Conservation (phyloP, 1,284 basidiomycete genomes). For the Melanopsichium pennsylvanicum region DNA sequence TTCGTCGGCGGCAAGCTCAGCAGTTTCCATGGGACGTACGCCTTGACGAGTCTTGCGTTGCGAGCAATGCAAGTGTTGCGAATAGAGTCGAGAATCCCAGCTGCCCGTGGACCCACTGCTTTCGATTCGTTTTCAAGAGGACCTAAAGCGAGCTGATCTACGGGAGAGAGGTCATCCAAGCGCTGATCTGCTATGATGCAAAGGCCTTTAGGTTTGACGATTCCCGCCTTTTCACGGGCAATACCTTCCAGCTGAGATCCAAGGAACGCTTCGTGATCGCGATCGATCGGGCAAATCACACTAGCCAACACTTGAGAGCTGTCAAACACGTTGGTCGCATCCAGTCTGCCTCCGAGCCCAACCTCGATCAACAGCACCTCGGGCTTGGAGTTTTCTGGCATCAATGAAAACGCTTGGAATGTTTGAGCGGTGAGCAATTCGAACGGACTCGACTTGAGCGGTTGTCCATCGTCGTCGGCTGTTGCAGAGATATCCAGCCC, state of each 20-base stretch:
- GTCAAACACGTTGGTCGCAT: conserved; percentile 88
- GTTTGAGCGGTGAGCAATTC: conserved; percentile 69
- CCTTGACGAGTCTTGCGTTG: conserved; percentile 45
- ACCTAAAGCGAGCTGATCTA: conserved; percentile 31
- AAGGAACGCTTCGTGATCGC: conserved; percentile 91
- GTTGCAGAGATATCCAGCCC: conserved; percentile 73
- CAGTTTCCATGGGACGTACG: conserved; percentile 42
- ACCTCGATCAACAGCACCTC: conserved; percentile 91
- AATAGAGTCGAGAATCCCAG: conserved; percentile 46
- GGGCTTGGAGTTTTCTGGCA: conserved; percentile 67
- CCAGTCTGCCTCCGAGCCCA: conserved; percentile 89
- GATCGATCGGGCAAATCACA: conserved; percentile 82
- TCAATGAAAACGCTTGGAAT: conserved; percentile 53
- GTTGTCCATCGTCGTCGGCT: conserved; percentile 21
- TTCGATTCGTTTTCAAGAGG: conserved; percentile 39
- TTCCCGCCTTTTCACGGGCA: conserved; percentile 83
- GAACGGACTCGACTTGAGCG: conserved; percentile 53
- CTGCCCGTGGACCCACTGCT: conserved; percentile 30
- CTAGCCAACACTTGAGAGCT: conserved; percentile 76
- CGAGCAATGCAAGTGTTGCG: conserved; percentile 33
- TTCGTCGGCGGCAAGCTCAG: conserved; percentile 30
- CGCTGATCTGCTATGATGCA: conserved; percentile 75
- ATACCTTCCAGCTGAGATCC: conserved; percentile 80
- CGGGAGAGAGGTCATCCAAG: conserved; percentile 6
- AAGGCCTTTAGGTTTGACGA: conserved; percentile 74